Evolutionary conservation across 441 rosid species (phyloP), one percentile per base, ranked within the genome.

Genomic region (Breynia disticha): DNA sequence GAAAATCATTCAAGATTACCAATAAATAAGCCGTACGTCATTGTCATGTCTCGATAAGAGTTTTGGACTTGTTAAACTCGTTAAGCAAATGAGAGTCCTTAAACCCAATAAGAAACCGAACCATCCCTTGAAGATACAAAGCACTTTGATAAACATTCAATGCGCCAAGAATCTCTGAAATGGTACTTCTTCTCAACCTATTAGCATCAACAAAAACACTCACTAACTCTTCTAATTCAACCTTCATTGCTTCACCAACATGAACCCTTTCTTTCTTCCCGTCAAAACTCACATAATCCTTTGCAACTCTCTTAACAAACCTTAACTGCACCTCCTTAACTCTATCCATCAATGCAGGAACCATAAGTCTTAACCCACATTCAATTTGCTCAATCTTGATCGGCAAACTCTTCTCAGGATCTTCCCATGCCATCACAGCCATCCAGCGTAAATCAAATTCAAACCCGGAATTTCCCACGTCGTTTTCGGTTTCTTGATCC

Each of bases 51-150:
- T 12, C 24, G 63, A 69, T 50, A 0, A 61, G 49, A 32, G 24
- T 55, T 46, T 64, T 73, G 71, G 61, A 75, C 11, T 60, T 52
- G 11, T 72, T 68, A 28, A 81, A 75, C 48, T 76, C 78, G 44
- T 57, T 71, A 20, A 81, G 66, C 73, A 79, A 58, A 35, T 49
- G 42, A 12, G 61, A 64, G 44, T 81, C 89, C 63, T 78, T 70
- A 39, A 88, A 79, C 69, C 95, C 95, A 64, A 70, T 74, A 59
- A 89, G 84, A 68, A 83, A 86, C 64, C 77, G 83, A 57, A 83
- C 83, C 45, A 89, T 63, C 41, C 75, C 86, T 65, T 89, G 78
- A 61, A 89, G 90, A 80, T 77, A 89, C 70, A 82, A 52, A 60
- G 90, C 90, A 0, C 83, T 86, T 45, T 83, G 90, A 59, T 79